A percentile compares a stretch with the other conserved stretches of the same genome.
Conservation (phyloP, 2,329 filamentous ascomycete species). For the Penicillium sp. region DNA sequence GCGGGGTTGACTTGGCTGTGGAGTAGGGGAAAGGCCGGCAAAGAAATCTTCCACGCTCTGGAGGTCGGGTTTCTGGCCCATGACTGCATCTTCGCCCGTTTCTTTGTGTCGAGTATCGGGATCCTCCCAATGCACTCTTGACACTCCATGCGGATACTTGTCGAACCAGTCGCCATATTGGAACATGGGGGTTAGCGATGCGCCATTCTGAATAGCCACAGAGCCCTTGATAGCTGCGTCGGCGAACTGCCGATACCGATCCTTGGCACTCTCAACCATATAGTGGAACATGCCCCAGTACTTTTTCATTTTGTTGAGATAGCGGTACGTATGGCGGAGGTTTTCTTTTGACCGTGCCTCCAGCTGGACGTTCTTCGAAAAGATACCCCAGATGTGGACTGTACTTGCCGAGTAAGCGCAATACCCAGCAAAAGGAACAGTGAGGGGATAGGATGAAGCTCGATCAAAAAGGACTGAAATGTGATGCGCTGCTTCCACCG, state of each 20-base stretch:
- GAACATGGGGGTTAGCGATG: slow-evolving; percentile 64
- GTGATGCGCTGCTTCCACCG: slow-evolving; percentile 77
- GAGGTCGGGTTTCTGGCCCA: slow-evolving; percentile 85
- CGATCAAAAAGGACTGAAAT: slow-evolving; percentile 83
- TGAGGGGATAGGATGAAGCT: slow-evolving; percentile 73
- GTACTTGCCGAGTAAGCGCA: slow-evolving; percentile 90
- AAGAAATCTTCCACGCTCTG: slow-evolving; percentile 95
- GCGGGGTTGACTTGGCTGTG: slow-evolving; percentile 46
- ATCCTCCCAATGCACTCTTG: slow-evolving; percentile 77
- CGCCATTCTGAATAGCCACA: slow-evolving; percentile 37
- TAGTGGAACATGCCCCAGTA: slow-evolving; percentile 99
- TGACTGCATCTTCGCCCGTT: slow-evolving; percentile 77
- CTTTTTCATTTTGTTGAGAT: slow-evolving; percentile 89
- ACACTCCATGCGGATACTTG: slow-evolving; percentile 87
- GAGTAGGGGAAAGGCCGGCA: slow-evolving; percentile 68
- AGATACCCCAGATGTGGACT: slow-evolving; percentile 89
- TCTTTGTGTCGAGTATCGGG: slow-evolving; percentile 69
- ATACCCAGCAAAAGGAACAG: slow-evolving; percentile 91
- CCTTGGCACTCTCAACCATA: slow-evolving; percentile 88
- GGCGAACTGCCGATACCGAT: slow-evolving; percentile 79
- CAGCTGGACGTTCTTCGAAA: slow-evolving; percentile 74
- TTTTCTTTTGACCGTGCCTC: slow-evolving; percentile 79
- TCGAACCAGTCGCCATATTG: slow-evolving; percentile 99
- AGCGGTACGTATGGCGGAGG: slow-evolving; percentile 82
- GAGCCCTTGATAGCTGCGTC: slow-evolving; percentile 71